Base-by-base conservation (phyloP, 768 basidiomycete genomes). In the Lyophyllum decastes region DNA sequence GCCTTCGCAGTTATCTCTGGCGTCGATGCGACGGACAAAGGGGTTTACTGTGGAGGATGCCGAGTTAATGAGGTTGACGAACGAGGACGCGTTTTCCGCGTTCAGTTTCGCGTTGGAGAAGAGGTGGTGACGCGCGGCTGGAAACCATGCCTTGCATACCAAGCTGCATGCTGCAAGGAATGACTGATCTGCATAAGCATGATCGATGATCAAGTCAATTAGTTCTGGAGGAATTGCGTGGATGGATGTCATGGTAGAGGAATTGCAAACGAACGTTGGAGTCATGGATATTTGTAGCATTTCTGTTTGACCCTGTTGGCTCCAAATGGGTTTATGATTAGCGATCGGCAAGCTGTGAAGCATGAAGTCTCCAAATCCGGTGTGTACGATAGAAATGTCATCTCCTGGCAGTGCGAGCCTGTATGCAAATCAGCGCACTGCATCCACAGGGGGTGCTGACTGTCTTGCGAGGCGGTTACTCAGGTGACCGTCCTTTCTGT, bases 101-200 rank as follows among this genome's bases (percentile, higher is more conserved):
- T 46, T 43, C 21, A 67, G 30, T 17, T 46, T 59, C 27, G 61
- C 52, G 25, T 52, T 43, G 14, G 59, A 58, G 50, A 70, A 67
- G 41, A 68, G 62, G 22, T 65, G 64, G 33, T 62, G 57, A 30
- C 65, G 51, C 43, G 59, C 43, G 17, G 64, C 34, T 12, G 55
- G 59, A 22, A 64, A 45, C 66, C 67, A 70, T 5, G 57, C 50
- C 30, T 56, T 59, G 60, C 64, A 70, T 17, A 63, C 67, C 19
- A 65, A 49, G 19, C 63, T 64, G 58, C 65, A 66, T 2, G 54
- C 34, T 9, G 56, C 52, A 12, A 68, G 65, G 12, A 61, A 47
- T 16, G 16, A 4, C 10, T 4, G 24, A 45, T 65, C 59, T 26
- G 58, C 57, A 35, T 54, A 56, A 14, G 64, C 43, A 30, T 64